These are phyloP conservation scores for Microbotryomycetes sp. DNA, from an alignment of 1,284 basidiomycete genomes.

Conservation along the genomic window DNA sequence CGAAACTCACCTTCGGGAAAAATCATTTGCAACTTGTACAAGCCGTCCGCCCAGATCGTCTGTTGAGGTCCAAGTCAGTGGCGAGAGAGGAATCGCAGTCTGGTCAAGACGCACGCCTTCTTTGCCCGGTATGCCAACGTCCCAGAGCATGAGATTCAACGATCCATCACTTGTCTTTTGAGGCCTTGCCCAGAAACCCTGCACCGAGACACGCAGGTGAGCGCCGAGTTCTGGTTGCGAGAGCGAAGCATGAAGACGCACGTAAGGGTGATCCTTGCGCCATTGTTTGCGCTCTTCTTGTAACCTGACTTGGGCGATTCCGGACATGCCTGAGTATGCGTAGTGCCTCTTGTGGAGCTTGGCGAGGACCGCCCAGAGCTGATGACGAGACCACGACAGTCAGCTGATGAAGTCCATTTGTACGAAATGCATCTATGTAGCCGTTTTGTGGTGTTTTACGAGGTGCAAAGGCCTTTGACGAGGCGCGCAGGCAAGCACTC, in stretches of 20 bases:
- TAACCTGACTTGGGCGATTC: constrained; percentile 56
- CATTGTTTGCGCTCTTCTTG: constrained; percentile 98
- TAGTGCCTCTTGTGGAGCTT: no score
- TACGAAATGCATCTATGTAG: no score
- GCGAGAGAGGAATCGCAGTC: not conserved
- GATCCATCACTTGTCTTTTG: constrained; percentile 60
- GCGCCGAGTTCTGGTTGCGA: no score
- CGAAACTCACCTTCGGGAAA: constrained; percentile 77
- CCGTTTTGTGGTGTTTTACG: no score
- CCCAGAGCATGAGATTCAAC: constrained; percentile 96
- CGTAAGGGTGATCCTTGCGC: constrained; percentile 98
- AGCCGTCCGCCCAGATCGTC: constrained; percentile 94
- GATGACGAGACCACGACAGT: no score
- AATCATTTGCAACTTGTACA: constrained; percentile 87
- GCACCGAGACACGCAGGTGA: not conserved
- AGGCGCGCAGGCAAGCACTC: no score
- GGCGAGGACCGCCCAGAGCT: no score
- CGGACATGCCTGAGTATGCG: constrained; percentile 16
- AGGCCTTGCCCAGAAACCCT: constrained; percentile 31
- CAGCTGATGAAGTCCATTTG: no score
- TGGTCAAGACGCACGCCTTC: constrained; percentile 54
- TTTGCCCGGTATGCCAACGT: constrained; percentile 60
- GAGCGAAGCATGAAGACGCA: constrained; percentile 50
- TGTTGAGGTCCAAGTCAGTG: constrained; percentile 40
- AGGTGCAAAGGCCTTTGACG: no score